Evolutionary conservation across 345 rosid genomes (phyloP).

Genomic region (Crucihimalaya himalaica): DNA sequence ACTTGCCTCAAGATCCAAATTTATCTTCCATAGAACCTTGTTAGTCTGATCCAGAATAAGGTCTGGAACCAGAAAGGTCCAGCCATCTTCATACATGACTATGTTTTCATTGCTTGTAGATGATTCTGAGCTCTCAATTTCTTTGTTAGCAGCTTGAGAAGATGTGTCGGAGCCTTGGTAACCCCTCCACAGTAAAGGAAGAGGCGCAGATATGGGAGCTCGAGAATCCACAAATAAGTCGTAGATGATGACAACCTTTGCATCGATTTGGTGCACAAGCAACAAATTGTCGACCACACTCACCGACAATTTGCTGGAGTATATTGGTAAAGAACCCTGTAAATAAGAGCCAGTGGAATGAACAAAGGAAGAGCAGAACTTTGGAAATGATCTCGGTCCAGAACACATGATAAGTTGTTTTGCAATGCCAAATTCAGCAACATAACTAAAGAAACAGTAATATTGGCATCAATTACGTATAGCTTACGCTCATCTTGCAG

Average conservation of each 20-base stretch:
- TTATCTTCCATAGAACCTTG: conserved; percentile 83
- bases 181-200: conserved; percentile 84
- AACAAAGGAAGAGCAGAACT: conserved; percentile 13
- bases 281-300: conserved; percentile 89
- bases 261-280: conserved; percentile 97
- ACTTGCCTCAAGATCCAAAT: conserved; percentile 88
- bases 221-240: conserved; percentile 89
- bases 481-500: neutral
- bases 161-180: conserved; percentile 53
- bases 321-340: conserved; percentile 96
- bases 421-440: conserved; percentile 9
- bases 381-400: neutral
- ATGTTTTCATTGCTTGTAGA: conserved; percentile 54
- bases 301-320: conserved; percentile 83
- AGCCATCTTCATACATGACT: conserved; percentile 75
- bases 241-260: conserved; percentile 93
- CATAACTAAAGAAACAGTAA: neutral
- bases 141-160: conserved; percentile 53
- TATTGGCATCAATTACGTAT: neutral
- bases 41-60: conserved; percentile 75
- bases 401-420: conserved; percentile 9
- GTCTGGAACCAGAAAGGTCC: conserved; percentile 93
- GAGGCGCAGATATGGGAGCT: conserved; percentile 98
- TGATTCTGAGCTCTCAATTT: conserved; percentile 56
- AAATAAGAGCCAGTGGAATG: conserved; percentile 26